Base-by-base conservation (phyloP, 2,329 filamentous ascomycete genomes). In the Cladosporium velox region DNA sequence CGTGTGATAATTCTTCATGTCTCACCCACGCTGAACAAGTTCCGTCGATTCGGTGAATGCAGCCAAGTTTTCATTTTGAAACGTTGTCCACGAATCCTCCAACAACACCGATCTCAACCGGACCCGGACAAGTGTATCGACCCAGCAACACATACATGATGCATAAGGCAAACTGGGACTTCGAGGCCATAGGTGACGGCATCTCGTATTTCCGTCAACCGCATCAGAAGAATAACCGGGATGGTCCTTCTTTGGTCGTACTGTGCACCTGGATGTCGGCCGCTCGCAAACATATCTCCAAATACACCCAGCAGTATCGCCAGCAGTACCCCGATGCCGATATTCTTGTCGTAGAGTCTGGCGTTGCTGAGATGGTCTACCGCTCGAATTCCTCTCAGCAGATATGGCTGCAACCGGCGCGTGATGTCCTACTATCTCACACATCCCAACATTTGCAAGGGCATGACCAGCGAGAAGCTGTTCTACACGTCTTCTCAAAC, bases 401-500 rank as follows among this genome's bases (percentile, higher is more conserved):
- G 26, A 65, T 34, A 59, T 7, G 63, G 7, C 52, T 74, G 12
- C 51, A 54, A 24, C 68, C 71, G 12, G 71, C 71, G 2, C 49
- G 65, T 14, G 61, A 68, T 2, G 65, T 73, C 10, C 67, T 77
- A 38, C 63, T 64, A 21, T 57, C 52, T 12, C 64, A 57, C 44
- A 44, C 62, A 30, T 51, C 60, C 32, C 26, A 21, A 12, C 11
- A 26, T 26, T 35, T 11, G 18, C 21, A 44, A 32, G 24, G 11
- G n/a, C n/a, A 63, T 8, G 21, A 30, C 10, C 35, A 15, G 41
- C 38, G n/a, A 34, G 49, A 28, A 61, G 70, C 75, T 4, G 28
- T 77, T 12, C 67, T 77, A 6, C 76, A 78, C 66, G 67, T 69
- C 26, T 77, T 77, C 65, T 77, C 75, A 11, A 78, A 78, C 65